phyloP scores from a whole-genome alignment of 495 filamentous ascomycete genomes.

The Lasiosphaeriaceae sp. region DNA sequence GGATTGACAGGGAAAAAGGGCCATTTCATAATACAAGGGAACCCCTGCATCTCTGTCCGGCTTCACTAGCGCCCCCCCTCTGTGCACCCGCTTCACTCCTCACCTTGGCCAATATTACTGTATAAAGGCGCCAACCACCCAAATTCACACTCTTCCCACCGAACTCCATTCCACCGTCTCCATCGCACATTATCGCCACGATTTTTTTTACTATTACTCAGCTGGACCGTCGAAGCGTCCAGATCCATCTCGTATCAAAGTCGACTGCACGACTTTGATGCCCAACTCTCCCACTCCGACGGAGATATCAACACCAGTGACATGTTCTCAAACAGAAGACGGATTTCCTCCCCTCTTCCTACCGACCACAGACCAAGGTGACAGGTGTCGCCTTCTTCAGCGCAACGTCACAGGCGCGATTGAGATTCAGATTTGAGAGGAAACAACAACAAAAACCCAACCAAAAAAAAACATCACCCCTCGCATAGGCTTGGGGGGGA shows the following conservation, averaged over 20 bases:
- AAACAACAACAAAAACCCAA: constrained; percentile 17
- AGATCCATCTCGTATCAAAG: constrained; percentile 28
- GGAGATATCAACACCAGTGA: constrained; percentile 39
- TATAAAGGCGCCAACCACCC: constrained; percentile 7
- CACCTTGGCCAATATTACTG: constrained; percentile 14
- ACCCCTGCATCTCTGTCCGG: constrained; percentile 4
- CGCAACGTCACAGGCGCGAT: constrained; percentile 47
- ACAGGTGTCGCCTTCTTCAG: constrained; percentile 46
- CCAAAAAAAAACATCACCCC: constrained; percentile 11
- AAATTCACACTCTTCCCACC: constrained; percentile 1
- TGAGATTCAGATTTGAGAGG: constrained; percentile 17
- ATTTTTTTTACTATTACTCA: constrained; percentile 20
- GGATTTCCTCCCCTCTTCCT: constrained; percentile 47
- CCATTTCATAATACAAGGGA: background rate
- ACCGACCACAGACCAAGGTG: constrained; percentile 56
- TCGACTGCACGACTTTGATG: constrained; percentile 30
- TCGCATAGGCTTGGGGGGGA: constrained; percentile 21
- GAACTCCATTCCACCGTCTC: constrained; percentile 2
- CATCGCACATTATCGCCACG: constrained; percentile 19
- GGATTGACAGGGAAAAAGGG: constrained; percentile 9
- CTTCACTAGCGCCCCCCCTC: constrained; percentile 11
- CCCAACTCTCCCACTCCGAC: constrained; percentile 19
- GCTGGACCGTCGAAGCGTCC: constrained; percentile 28
- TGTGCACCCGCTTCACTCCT: constrained; percentile 2
- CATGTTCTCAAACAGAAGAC: constrained; percentile 50